phyloP scores from a whole-genome alignment of 176 grass and related monocot species.

The Bothriochloa decipiens region DNA sequence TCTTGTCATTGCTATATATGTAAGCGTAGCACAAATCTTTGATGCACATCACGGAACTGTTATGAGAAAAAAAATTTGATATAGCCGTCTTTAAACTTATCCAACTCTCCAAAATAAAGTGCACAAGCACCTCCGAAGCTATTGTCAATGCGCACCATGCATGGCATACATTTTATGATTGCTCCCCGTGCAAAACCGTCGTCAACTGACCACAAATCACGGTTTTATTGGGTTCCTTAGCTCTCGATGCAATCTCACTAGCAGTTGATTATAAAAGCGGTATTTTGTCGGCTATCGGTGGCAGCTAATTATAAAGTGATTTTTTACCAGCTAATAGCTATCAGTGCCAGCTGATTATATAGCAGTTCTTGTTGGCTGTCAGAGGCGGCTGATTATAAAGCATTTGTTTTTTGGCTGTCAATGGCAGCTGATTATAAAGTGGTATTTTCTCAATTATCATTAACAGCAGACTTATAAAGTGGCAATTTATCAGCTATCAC shows the following conservation, averaged over 20 bases:
- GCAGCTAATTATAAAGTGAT: neutral
- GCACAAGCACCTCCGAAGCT: neutral
- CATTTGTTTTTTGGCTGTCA: no score
- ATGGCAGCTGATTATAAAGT: neutral
- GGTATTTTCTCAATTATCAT: neutral
- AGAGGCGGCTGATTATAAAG: no score
- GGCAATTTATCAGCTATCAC: neutral
- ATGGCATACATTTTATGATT: neutral
- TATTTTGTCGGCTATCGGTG: neutral
- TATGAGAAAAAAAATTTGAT: neutral
- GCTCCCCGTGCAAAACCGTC: neutral
- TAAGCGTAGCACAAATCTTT: neutral
- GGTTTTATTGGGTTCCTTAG: neutral
- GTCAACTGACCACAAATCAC: neutral
- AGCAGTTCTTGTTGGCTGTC: no score
- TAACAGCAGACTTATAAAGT: neutral
- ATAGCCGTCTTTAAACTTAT: neutral
- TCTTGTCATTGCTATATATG: neutral
- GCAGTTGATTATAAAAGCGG: neutral
- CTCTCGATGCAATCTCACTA: neutral
- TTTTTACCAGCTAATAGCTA: neutral
- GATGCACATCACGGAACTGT: neutral
- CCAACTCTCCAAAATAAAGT: neutral
- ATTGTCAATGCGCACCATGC: neutral
- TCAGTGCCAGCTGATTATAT: neutral